Percentiles rank a stretch among this genome's conserved stretches.
phyloP scores from a whole-genome alignment of 1,139 yeast species.

The Fermentozyma sake region DNA sequence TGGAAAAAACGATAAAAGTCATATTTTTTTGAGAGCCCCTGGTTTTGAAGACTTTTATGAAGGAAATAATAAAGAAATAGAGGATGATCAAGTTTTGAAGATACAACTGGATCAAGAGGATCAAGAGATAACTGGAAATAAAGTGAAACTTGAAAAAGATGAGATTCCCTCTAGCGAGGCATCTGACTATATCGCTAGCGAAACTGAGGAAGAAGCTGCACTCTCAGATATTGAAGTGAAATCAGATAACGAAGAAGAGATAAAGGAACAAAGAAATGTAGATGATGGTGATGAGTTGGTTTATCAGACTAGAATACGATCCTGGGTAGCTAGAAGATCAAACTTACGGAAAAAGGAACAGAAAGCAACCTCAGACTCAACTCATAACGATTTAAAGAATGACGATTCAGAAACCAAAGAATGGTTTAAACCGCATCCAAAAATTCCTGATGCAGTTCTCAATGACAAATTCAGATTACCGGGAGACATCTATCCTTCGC shows the following conservation, averaged over 20 bases:
- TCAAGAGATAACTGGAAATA: no score
- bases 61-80: conserved; percentile 13
- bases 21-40: conserved; percentile 33
- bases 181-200: no score
- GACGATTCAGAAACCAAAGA: conserved; percentile 33
- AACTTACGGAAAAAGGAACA: conserved; percentile 20
- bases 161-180: no score
- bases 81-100: conserved; percentile 14
- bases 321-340: conserved; percentile 56
- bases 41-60: conserved; percentile 22
- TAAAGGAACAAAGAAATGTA: conserved; percentile 26
- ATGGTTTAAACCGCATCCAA: conserved; percentile 76
- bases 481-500: conserved; percentile 82
- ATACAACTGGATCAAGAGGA: conserved; percentile 6
- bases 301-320: conserved; percentile 53
- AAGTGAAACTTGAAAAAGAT: no score
- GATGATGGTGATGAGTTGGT: conserved; percentile 78
- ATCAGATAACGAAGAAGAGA: conserved; percentile 7
- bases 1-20: conserved; percentile 18
- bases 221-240: conserved; percentile 5
- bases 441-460: conserved; percentile 66
- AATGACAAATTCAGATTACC: conserved; percentile 72
- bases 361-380: no score
- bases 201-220: conserved; percentile 9
- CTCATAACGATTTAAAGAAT: background rate